These are phyloP conservation scores for Phoma sp. DNA, from an alignment of 2,329 filamentous ascomycete genomes.

Conservation along the genomic window DNA sequence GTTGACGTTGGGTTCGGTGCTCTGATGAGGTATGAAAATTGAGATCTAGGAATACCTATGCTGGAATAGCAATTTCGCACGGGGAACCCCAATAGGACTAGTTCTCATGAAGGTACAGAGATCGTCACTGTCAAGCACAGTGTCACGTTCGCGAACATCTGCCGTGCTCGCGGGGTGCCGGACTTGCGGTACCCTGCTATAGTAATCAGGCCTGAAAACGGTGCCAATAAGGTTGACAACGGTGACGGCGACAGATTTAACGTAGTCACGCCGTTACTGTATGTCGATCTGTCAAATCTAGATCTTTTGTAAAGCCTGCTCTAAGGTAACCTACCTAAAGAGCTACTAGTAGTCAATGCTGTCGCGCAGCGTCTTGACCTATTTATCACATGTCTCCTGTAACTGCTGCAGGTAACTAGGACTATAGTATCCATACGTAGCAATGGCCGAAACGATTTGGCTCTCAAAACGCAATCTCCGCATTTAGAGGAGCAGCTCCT, in stretches of 20 bases:
- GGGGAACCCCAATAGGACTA: neutral
- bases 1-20: neutral
- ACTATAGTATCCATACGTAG: too few species aligned
- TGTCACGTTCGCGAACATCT: neutral
- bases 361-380: neutral
- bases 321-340: too few species aligned
- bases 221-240: conserved; percentile 7
- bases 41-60: neutral
- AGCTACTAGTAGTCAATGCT: too few species aligned
- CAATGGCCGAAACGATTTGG: neutral
- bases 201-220: conserved; percentile 1
- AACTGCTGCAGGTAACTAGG: conserved; percentile 3
- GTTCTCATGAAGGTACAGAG: neutral
- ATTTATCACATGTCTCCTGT: neutral
- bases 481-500: too few species aligned
- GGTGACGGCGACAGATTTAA: neutral
- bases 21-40: neutral
- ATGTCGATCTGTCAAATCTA: conserved; percentile 1
- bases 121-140: neutral
- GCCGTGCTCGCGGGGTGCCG: neutral
- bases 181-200: too few species aligned
- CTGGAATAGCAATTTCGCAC: conserved; percentile 1
- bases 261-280: neutral
- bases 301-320: neutral
- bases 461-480: neutral